A percentile compares a stretch with the other conserved stretches of the same genome.
Conservation (phyloP, 31 red algal genomes). For the Porphyra umbilicalis region DNA sequence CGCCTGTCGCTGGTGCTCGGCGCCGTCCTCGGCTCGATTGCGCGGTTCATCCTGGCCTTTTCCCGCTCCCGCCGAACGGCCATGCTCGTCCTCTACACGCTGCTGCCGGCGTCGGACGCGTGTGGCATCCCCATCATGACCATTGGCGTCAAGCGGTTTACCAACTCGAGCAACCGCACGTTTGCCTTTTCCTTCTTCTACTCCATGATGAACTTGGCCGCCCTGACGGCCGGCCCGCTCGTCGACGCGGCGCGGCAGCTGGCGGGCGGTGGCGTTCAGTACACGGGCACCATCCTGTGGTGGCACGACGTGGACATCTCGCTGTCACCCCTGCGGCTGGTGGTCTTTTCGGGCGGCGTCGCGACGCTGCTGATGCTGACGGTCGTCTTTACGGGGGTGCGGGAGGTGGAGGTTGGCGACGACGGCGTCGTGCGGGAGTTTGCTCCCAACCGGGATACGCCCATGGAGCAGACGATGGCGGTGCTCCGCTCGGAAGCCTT, state of each 20-base stretch:
- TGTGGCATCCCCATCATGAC: constrained; percentile 93
- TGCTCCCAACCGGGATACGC: constrained; percentile 46
- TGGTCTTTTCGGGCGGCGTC: constrained; percentile 63
- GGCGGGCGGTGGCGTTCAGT: constrained; percentile 20
- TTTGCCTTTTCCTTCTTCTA: constrained; percentile 92
- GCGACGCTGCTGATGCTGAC: constrained; percentile 44
- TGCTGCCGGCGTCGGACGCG: constrained; percentile 79
- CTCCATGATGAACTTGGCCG: constrained; percentile 93
- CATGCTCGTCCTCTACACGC: constrained; percentile 51
- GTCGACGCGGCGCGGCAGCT: constrained; percentile 46
- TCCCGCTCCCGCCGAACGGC: constrained; percentile 15
- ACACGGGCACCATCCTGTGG: neutral
- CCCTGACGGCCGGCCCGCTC: constrained; percentile 63
- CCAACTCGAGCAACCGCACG: constrained; percentile 71
- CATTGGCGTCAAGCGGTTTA: constrained; percentile 88
- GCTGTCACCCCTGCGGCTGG: constrained; percentile 39
- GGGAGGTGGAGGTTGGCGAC: constrained; percentile 77
- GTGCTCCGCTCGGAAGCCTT: constrained; percentile 61
- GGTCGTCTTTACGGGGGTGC: constrained; percentile 45
- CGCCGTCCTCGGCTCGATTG: constrained; percentile 54
- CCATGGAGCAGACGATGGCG: constrained; percentile 29
- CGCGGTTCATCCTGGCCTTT: constrained; percentile 56
- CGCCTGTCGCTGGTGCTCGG: constrained; percentile 63
- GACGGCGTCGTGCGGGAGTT: constrained; percentile 50
- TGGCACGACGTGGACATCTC: constrained; percentile 10